phyloP scores from a whole-genome alignment of 2,329 filamentous ascomycete genomes.

The Nigrospora sphaerica region DNA sequence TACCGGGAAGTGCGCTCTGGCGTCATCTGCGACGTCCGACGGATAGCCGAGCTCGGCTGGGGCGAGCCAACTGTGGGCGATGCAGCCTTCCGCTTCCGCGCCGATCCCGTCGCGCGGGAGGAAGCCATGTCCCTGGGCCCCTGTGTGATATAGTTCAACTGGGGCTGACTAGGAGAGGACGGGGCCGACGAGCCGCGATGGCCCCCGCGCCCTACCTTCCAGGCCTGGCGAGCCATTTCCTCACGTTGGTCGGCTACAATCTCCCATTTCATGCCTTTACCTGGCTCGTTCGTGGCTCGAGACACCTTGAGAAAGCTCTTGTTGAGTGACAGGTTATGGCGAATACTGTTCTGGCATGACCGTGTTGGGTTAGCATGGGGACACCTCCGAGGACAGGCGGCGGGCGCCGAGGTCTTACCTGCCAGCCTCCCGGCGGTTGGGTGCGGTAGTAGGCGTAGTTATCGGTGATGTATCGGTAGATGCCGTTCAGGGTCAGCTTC shows the following conservation, averaged over 20 bases:
- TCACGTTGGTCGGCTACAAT: slow-evolving; percentile 78
- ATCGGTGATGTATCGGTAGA: slow-evolving; percentile 87
- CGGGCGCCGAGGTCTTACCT: slow-evolving; percentile 45
- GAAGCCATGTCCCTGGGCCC: slow-evolving; percentile 47
- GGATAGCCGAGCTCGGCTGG: slow-evolving; percentile 40
- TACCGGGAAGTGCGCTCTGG: slow-evolving; percentile 45
- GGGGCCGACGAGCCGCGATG: slow-evolving; percentile 63
- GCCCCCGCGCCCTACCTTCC: slow-evolving; percentile 53
- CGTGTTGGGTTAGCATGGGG: slow-evolving; percentile 1
- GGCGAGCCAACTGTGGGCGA: slow-evolving; percentile 44
- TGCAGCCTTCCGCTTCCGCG: slow-evolving; percentile 50
- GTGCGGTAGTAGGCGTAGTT: slow-evolving; percentile 91
- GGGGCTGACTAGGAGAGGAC: slow-evolving; percentile 53
- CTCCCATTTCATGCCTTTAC: slow-evolving; percentile 99
- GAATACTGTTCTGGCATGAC: slow-evolving; percentile 72
- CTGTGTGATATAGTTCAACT: slow-evolving; percentile 54
- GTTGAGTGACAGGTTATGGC: slow-evolving; percentile 91
- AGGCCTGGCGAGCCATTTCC: slow-evolving; percentile 74
- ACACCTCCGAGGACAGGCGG: too few relatives aligned
- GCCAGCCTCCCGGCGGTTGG: slow-evolving; percentile 75
- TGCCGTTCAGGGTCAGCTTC: slow-evolving; percentile 84
- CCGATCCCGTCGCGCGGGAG: slow-evolving; percentile 40
- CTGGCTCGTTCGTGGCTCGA: slow-evolving; percentile 86
- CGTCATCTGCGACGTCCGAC: slow-evolving; percentile 45
- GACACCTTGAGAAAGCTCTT: slow-evolving; percentile 93